Conservation (phyloP, 1,284 basidiomycete species). For the Puccinia brachypodii region DNA sequence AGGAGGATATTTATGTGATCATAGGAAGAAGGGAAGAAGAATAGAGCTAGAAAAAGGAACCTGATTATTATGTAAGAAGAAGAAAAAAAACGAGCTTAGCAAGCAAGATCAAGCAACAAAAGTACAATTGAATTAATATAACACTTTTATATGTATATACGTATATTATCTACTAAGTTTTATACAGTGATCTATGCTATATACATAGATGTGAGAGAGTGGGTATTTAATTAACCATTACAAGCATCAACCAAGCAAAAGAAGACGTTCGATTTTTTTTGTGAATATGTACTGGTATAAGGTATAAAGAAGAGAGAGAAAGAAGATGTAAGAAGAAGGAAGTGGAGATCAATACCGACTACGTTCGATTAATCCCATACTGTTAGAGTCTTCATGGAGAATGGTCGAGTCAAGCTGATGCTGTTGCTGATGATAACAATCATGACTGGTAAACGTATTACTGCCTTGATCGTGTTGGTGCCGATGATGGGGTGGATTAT, state of each 20-base stretch:
- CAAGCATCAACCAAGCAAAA: too few species aligned
- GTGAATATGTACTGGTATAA: neutral
- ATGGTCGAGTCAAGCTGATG: neutral
- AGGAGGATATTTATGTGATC: neutral
- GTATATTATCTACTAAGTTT: too few species aligned
- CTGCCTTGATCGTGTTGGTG: constrained; percentile 1
- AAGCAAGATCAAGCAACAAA: neutral
- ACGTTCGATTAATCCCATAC: neutral
- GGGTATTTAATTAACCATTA: too few species aligned
- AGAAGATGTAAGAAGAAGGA: neutral
- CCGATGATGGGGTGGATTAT: neutral
- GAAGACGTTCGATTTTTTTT: too few species aligned
- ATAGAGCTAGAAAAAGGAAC: neutral
- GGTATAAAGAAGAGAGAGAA: neutral
- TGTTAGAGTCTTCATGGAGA: neutral
- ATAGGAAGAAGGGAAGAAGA: neutral
- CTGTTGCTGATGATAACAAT: neutral
- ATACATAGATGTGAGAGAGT: too few species aligned
- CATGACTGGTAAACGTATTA: neutral
- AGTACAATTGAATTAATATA: too few species aligned
- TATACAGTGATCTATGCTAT: too few species aligned
- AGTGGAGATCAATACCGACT: neutral
- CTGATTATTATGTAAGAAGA: neutral
- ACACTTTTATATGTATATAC: too few species aligned
- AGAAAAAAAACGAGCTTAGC: neutral